Evolutionary conservation across 139 green algal species (phyloP), one percentile per base, ranked within the genome.

Genomic region (Ulvella scutata): DNA sequence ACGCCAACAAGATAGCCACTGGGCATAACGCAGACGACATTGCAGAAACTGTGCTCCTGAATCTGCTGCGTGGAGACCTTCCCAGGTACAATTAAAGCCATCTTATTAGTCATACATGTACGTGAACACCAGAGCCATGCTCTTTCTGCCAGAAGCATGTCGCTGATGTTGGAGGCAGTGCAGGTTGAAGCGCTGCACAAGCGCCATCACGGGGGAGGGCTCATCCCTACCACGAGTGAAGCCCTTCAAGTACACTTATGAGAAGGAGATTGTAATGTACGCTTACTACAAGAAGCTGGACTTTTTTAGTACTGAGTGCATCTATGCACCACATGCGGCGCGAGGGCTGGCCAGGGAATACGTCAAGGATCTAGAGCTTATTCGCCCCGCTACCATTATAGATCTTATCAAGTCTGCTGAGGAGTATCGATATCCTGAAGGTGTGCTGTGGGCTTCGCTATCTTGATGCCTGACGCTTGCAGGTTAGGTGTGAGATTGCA

Each of bases 191-290:
- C 85, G 93, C n/a, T 97, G 91, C 74, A 77, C 92, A 4, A 80
- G 76, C 72, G 89, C 88, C 36, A 83, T 91, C n/a, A 98, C 93
- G 4, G 92, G 92, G 2, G 87, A 90, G 75, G 88, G 87, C 36
- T 78, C 80, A 9, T 72, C 80, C 7, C 85, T 99, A 76, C 94
- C 94, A 4, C 82, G 94, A 2, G 89, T 95, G 29, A 98, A 98
- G 84, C 94, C 94, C 3, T 97, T 98, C 85, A 97, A 96, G 81
- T 96, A 88, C 74, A 79, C 79, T 0, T 98, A 97, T 74, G 92
- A 98, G 77, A 98, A 99, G 88, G 94, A 98, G 81, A 99, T 98
- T 79, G 94, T 98, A 10, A 96, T 99, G 91, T 98, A 98, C 78
- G 94, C 94, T 4, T 95, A 98, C 88, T 98, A 97, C 87, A 98